Evolutionary conservation across 257 asterid species (phyloP), one percentile per base, ranked within the genome.

Genomic region (Vinca minor): DNA sequence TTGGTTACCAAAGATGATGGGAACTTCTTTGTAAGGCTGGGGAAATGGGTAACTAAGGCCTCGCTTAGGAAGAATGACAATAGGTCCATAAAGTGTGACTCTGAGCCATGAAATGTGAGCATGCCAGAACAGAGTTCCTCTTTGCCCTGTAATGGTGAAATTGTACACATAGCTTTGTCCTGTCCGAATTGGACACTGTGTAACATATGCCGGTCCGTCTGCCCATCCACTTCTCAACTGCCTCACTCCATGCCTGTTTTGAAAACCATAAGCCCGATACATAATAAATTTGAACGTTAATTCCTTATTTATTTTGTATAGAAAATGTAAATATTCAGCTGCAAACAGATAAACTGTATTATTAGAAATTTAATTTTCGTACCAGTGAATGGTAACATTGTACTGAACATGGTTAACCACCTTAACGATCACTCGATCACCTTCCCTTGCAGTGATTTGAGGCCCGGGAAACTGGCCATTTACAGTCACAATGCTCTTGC

Each of bases 91-190:
- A 48, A 85, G 73, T 23, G 93, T 85, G 3, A 59, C 85, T 32
- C 93, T 71, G 14, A 85, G 79, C 93, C 93, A 85, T 15, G 87
- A 85, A 52, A 85, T 78, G 69, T 85, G 93, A n/a, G 87, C 88
- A 56, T 82, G 93, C 85, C 87, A 85, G 61, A 83, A 85, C 47
- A 85, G 65, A 11, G 94, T 83, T 41, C 94, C 89, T 50, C 85
- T 70, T 66, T 85, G 93, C 55, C 83, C 87, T 4, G 35, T 73
- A n/a, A 85, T 29, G 28, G 87, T 85, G 71, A 83, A 85, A 58
- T 81, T 77, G 34, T 85, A 81, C 26, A 79, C 83, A 64, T 85
- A 83, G 49, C 75, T 81, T 67, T 83, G 84, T 4, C 87, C 83
- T 17, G 79, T 85, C 62, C 75, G 89, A 69, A 85, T 85, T 0